Base-by-base conservation (phyloP, 2,329 filamentous ascomycete species). In the Pyrenochaeta sp. region DNA sequence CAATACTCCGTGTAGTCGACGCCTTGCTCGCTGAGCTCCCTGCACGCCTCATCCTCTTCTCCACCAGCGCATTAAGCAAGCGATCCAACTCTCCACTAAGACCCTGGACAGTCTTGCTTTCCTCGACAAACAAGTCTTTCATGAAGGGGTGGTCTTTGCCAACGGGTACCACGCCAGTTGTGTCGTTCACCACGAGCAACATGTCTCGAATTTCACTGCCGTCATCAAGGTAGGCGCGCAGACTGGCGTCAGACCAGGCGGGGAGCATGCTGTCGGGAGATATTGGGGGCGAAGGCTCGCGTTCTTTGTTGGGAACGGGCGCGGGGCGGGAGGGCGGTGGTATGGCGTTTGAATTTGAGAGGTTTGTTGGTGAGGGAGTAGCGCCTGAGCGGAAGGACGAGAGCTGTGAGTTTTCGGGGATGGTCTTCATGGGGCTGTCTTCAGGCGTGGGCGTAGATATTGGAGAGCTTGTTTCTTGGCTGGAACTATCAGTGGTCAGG, bases 51-150 rank as follows among this genome's bases (percentile, higher is more conserved):
- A 60, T 61, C 49, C 77, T 76, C 48, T 74, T 76, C 35, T 75
- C 71, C 53, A 96, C 78, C 86, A 90, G 92, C 62, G 89, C 86
- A 55, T 87, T 87, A 30, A 96, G 81, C 82, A 96, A 85, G 14
- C 88, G 84, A 73, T 99, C 93, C 56, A 97, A 81, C 79, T 93
- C 87, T 74, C 87, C 88, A 46, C 90, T 93, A 72, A 99, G 92
- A 67, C 94, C 90, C 38, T 87, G 87, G 65, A 97, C 74, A 65
- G 88, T 88, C 56, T 88, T 89, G 64, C 90, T 92, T 72, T 96
- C 90, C 65, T 96, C 89, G 35, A 85, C 85, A 75, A 95, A 97
- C 41, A 97, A 75, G 15, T 85, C 83, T 10, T 84, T 84, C 36
- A 88, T 90, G 30, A 96, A 80, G 0, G 93, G 93, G 69, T 97